Evolutionary conservation across 495 filamentous ascomycete species (phyloP).

Genomic region (Rostrohypoxylon terebratum): DNA sequence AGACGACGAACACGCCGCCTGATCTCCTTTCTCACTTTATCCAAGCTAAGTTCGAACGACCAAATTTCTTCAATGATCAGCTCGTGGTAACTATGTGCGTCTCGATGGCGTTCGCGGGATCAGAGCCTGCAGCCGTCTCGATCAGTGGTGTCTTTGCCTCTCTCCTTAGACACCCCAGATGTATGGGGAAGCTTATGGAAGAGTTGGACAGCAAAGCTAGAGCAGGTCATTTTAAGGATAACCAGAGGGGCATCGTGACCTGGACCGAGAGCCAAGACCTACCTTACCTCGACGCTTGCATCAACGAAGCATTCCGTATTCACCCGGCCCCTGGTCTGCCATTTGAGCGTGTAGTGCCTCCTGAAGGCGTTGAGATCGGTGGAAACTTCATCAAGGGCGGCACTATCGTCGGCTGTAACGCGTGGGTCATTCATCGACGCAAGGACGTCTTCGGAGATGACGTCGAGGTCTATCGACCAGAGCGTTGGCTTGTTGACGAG

Average conservation of each 20-base stretch:
- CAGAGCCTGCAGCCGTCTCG: slow-evolving; percentile 68
- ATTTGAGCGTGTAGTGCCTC: slow-evolving; percentile 66
- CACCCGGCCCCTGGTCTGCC: slow-evolving; percentile 65
- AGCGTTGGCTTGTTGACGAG: slow-evolving; percentile 59
- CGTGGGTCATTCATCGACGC: slow-evolving; percentile 67
- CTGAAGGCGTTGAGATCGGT: slow-evolving; percentile 61
- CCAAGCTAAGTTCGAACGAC: slow-evolving; percentile 61
- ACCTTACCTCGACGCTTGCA: slow-evolving; percentile 71
- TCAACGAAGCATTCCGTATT: slow-evolving; percentile 71
- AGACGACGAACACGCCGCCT: slow-evolving; percentile 23
- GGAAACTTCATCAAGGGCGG: slow-evolving; percentile 64
- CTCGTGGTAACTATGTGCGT: slow-evolving; percentile 63
- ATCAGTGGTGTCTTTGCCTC: slow-evolving; percentile 65
- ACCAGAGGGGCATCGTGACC: slow-evolving; percentile 19
- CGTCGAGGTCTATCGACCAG: slow-evolving; percentile 63
- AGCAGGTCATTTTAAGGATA: slow-evolving; percentile 56
- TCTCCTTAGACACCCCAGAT: slow-evolving; percentile 57
- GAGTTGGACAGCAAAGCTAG: slow-evolving; percentile 54
- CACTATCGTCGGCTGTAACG: slow-evolving; percentile 63
- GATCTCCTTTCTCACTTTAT: slow-evolving; percentile 31
- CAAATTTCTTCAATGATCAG: slow-evolving; percentile 61
- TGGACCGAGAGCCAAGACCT: slow-evolving; percentile 58
- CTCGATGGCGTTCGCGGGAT: slow-evolving; percentile 66
- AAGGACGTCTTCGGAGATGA: slow-evolving; percentile 63
- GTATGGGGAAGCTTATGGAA: slow-evolving; percentile 54